Evolutionary conservation across 805 yeast species (phyloP), one percentile per base, ranked within the genome.

Genomic region (Schizosaccharomyces osmophilus): DNA sequence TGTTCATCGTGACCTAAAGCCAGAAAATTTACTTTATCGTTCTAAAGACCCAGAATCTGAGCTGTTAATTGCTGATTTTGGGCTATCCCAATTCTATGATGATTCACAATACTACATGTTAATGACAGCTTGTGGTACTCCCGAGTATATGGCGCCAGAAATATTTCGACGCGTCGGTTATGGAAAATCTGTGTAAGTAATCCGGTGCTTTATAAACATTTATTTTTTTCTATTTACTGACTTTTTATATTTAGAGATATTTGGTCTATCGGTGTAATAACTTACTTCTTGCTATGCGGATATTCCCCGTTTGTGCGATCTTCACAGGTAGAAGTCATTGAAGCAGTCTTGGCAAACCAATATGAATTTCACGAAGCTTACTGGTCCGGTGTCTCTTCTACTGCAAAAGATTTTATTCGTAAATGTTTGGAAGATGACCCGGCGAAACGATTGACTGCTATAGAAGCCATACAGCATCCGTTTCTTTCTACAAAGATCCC

Each of bases 271-370:
- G 90, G 89, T 1, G 87, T 84, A 2, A 73, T 83, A 42, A 77
- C 83, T 1, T 84, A 83, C 68, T 83, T 84, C 66, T 77, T 83
- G 77, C 75, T 82, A 17, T 77, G 84, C 64, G 89, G 89, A 1
- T 84, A 83, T 68, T 79, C 84, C 71, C 90, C 90, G 0, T 84
- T 84, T 69, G 89, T 84, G 66, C 80, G 88, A 64, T 88, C 83
- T 61, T 77, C 80, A 5, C 82, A 82, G 48, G 77, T 76, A 1
- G 88, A 84, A 67, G 85, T 87, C 13, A 75, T 77, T 66, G 77
- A 79, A 51, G 85, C 86, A 43, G 83, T 84, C n/a, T 62, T 68
- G 26, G 73, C 68, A 15, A 81, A 77, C n/a, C 84, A 83, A 63
- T 82, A 74, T 66, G 72, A 74, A 62, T 81, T 80, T 64, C 84